A percentile compares a stretch with the other conserved stretches of the same genome.
These are phyloP conservation scores for Hanseniaspora sp. DNA, from an alignment of 1,139 yeast species.

Conservation along the genomic window DNA sequence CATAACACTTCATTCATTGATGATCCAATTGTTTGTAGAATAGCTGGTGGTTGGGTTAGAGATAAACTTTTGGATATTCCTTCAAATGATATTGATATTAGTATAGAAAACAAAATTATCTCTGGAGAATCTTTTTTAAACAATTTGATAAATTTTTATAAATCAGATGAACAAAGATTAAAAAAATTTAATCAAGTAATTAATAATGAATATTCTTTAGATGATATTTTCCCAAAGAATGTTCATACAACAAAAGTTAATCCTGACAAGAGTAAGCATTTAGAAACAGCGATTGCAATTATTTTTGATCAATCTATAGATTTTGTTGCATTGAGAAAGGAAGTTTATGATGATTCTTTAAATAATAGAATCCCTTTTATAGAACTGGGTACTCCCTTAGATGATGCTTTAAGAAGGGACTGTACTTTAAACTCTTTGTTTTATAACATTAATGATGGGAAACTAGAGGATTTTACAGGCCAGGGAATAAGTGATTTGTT, in stretches of 20 bases:
- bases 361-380: slow-evolving; percentile 70
- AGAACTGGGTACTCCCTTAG: slow-evolving; percentile 76
- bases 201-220: slow-evolving; percentile 16
- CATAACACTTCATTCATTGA: background rate
- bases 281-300: slow-evolving; percentile 91
- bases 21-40: slow-evolving; percentile 47
- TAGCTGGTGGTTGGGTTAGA: slow-evolving; percentile 98
- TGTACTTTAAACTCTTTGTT: slow-evolving; percentile 89
- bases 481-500: slow-evolving; percentile 61
- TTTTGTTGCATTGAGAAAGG: slow-evolving; percentile 82
- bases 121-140: slow-evolving; percentile 79
- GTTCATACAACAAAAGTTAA: slow-evolving; percentile 80
- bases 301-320: slow-evolving; percentile 74
- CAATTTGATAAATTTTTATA: slow-evolving; percentile 37
- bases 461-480: slow-evolving; percentile 76
- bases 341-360: slow-evolving; percentile 51
- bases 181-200: slow-evolving; percentile 20
- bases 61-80: slow-evolving; percentile 74
- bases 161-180: slow-evolving; percentile 16
- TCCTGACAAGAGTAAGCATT: slow-evolving; percentile 89
- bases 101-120: slow-evolving; percentile 50
- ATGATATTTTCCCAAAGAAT: background rate
- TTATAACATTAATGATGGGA: slow-evolving; percentile 56
- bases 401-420: slow-evolving; percentile 87
- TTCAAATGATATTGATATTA: slow-evolving; percentile 84